A percentile compares a stretch with the other conserved stretches of the same genome.
Evolutionary conservation across 176 grass and related monocot species (phyloP).

Genomic region (Triticum turgidum): DNA sequence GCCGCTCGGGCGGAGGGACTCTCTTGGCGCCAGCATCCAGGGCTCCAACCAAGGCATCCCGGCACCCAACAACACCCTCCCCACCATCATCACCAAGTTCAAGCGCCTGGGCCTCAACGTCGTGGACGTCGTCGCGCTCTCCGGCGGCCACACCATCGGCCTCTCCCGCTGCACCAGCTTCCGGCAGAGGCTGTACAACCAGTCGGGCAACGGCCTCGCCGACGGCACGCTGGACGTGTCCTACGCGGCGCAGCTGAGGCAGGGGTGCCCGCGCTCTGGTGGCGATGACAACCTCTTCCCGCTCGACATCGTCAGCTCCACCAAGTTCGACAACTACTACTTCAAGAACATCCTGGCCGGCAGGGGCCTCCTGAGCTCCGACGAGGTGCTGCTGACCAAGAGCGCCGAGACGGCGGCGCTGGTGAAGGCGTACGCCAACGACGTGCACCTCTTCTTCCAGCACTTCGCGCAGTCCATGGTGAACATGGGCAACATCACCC

Average conservation of each 20-base stretch:
- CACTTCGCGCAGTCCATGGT: slow-evolving; percentile 89
- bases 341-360: slow-evolving; percentile 68
- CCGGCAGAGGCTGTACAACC: slow-evolving; percentile 91
- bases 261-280: slow-evolving; percentile 63
- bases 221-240: slow-evolving; percentile 58
- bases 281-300: slow-evolving; percentile 88
- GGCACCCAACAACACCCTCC: slow-evolving; percentile 80
- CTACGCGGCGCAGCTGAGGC: slow-evolving; percentile 50
- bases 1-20: slow-evolving; percentile 75
- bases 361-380: slow-evolving; percentile 83
- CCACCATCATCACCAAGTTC: slow-evolving; percentile 87
- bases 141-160: slow-evolving; percentile 80
- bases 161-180: slow-evolving; percentile 80
- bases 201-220: slow-evolving; percentile 58
- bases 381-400: slow-evolving; percentile 74
- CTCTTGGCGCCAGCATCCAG: slow-evolving; percentile 59
- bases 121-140: slow-evolving; percentile 81
- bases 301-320: slow-evolving; percentile 48
- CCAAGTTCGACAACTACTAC: slow-evolving; percentile 86
- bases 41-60: slow-evolving; percentile 90
- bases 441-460: slow-evolving; percentile 70
- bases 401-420: slow-evolving; percentile 52
- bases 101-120: slow-evolving; percentile 68
- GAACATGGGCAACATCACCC: slow-evolving; percentile 84
- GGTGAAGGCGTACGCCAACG: slow-evolving; percentile 65